These are phyloP conservation scores for Trametes cubensis DNA, from an alignment of 768 basidiomycete species.

Conservation along the genomic window DNA sequence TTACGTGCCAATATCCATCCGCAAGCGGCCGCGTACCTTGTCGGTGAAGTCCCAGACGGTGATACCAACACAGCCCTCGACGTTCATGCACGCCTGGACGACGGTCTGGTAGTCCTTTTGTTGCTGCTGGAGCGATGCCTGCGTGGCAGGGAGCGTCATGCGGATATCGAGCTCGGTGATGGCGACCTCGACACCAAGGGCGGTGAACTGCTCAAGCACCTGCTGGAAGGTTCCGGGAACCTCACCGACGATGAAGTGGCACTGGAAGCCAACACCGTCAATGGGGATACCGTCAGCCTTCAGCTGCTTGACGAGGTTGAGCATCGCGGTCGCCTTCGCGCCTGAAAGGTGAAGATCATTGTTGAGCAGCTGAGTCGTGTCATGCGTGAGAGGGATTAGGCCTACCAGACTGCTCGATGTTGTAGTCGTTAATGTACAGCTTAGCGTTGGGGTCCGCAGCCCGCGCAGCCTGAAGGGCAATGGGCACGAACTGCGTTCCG, in stretches of 20 bases:
- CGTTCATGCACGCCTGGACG: constrained; percentile 53
- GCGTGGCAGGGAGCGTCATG: constrained; percentile 55
- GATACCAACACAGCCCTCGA: constrained; percentile 40
- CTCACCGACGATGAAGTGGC: constrained; percentile 61
- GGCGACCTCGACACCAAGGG: constrained; percentile 66
- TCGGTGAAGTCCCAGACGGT: constrained; percentile 48
- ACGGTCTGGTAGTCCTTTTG: constrained; percentile 59
- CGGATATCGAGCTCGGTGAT: constrained; percentile 72
- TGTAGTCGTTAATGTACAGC: constrained; percentile 54
- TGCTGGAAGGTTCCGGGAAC: constrained; percentile 50
- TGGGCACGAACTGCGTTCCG: constrained; percentile 50
- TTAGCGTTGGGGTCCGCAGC: constrained; percentile 58
- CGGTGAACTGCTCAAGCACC: constrained; percentile 55
- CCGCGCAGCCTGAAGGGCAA: constrained; percentile 56
- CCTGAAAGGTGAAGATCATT: constrained; percentile 26
- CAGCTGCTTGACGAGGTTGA: constrained; percentile 53
- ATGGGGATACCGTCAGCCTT: constrained; percentile 52
- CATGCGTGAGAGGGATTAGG: background rate
- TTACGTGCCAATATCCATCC: background rate
- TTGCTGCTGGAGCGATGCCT: constrained; percentile 54
- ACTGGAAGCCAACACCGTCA: constrained; percentile 64
- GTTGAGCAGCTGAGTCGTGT: background rate
- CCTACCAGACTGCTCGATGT: constrained; percentile 36
- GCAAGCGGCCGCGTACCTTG: constrained; percentile 24
- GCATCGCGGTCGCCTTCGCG: constrained; percentile 58